Conservation (phyloP, 257 asterid genomes). For the Solanum arcanum region DNA sequence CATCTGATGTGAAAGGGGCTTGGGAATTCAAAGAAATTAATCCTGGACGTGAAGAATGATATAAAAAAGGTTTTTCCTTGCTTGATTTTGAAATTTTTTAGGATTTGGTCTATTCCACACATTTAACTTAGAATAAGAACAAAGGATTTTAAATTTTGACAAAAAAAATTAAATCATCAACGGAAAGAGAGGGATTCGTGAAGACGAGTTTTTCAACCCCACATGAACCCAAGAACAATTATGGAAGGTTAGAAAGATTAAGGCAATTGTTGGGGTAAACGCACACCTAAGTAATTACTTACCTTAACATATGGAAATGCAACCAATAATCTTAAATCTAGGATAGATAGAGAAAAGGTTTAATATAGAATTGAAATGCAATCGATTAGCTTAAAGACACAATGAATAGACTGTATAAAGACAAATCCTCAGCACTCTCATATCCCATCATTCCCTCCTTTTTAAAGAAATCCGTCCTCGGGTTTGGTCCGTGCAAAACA, state of each 20-base stretch:
- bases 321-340: background rate
- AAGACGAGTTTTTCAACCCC: background rate
- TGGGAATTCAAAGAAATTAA: background rate
- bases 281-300: background rate
- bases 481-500: background rate
- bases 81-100: too few relatives aligned
- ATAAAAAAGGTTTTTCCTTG: too few relatives aligned
- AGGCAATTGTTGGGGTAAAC: background rate
- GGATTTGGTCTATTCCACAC: too few relatives aligned
- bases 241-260: background rate
- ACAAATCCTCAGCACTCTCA: background rate
- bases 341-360: background rate
- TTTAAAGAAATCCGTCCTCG: background rate
- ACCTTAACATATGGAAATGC: background rate
- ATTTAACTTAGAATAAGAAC: too few relatives aligned
- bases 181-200: too few relatives aligned
- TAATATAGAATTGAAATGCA: background rate
- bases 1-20: background rate
- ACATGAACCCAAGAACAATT: background rate
- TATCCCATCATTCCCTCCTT: background rate
- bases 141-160: too few relatives aligned
- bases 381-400: background rate
- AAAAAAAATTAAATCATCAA: too few relatives aligned
- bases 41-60: background rate
- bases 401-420: background rate